Evolutionary conservation across 768 basidiomycete species (phyloP).

Genomic region (Naganishia antarctica): DNA sequence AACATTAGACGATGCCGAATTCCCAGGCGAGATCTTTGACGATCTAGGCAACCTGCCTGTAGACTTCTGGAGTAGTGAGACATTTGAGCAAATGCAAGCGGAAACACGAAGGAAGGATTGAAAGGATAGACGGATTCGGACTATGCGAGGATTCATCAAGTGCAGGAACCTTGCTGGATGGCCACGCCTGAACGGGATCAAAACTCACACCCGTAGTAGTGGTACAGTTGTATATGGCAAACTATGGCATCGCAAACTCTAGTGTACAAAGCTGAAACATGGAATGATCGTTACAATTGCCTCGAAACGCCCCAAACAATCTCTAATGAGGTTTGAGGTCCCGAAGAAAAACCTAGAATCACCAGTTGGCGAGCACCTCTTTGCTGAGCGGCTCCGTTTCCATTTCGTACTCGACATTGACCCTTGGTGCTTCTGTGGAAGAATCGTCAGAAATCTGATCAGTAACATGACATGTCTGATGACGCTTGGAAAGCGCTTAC

Average conservation of each 20-base stretch:
- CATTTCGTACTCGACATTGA: conserved; percentile 95
- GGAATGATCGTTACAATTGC: background rate
- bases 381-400: conserved; percentile 61
- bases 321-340: background rate
- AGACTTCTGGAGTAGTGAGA: conserved; percentile 33
- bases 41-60: conserved; percentile 36
- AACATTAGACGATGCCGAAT: conserved; percentile 13
- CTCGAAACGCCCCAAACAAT: background rate
- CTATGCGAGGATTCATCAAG: no score
- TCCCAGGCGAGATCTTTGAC: conserved; percentile 33
- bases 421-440: conserved; percentile 63
- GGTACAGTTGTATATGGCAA: background rate
- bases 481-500: conserved; percentile 33
- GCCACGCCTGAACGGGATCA: no score
- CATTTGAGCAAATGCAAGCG: conserved; percentile 16
- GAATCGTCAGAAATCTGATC: background rate
- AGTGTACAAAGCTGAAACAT: background rate
- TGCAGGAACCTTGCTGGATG: no score
- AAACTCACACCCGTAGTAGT: no score
- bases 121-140: background rate
- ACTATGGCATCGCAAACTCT: background rate
- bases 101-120: background rate
- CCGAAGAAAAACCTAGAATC: background rate
- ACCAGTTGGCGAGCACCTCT: conserved; percentile 51
- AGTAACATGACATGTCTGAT: background rate